Percentiles rank a stretch among this genome's conserved stretches.
Evolutionary conservation across 345 rosid genomes (phyloP).

Genomic region (Garcia nutans): DNA sequence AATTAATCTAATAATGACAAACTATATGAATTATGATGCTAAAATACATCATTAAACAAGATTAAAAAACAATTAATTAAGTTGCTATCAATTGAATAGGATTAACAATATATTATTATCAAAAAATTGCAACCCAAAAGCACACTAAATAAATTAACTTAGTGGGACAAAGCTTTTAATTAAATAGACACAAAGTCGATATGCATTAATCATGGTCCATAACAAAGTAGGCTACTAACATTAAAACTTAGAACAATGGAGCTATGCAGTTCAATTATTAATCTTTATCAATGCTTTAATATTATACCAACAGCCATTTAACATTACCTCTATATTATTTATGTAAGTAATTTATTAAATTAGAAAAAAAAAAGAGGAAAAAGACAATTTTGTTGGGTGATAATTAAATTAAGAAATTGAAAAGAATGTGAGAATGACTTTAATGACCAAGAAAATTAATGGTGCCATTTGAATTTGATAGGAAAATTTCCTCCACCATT

Average conservation of each 20-base stretch:
- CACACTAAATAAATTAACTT: too few relatives aligned
- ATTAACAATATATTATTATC: neutral
- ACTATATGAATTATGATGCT: neutral
- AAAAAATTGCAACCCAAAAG: too few relatives aligned
- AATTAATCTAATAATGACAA: neutral
- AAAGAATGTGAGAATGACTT: neutral
- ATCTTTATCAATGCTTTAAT: conserved; percentile 13
- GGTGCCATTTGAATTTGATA: conserved; percentile 10
- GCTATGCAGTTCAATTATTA: neutral
- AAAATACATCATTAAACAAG: neutral
- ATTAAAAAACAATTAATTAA: neutral
- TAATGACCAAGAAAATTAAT: conserved; percentile 10
- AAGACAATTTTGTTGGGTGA: conserved; percentile 1
- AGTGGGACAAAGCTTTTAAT: neutral
- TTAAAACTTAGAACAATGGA: too few relatives aligned
- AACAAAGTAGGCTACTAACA: too few relatives aligned
- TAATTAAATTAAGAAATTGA: neutral
- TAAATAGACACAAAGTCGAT: neutral
- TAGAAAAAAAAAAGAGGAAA: conserved; percentile 6
- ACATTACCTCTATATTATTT: too few relatives aligned
- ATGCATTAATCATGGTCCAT: conserved; percentile 12
- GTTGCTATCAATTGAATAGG: neutral
- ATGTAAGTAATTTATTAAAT: neutral
- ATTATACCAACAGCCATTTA: neutral
- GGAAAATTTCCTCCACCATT: conserved; percentile 29